Base-by-base conservation (phyloP, 441 rosid genomes). In the Brassica hybrid region DNA sequence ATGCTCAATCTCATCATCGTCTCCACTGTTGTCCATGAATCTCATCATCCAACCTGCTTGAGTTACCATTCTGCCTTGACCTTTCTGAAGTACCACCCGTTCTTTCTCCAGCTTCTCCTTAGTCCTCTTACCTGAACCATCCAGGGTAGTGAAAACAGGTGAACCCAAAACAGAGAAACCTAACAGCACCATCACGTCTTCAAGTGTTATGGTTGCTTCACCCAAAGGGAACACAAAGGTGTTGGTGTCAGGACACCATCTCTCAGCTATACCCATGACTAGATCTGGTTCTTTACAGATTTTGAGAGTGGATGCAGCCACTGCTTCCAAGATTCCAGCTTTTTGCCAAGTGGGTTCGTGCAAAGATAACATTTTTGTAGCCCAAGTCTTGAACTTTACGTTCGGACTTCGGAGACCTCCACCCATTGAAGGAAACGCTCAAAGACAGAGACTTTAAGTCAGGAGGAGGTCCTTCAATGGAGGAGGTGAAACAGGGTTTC, bases 31-130 rank as follows among this genome's bases (percentile, higher is more conserved):
- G 13, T 71, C 61, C 88, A 61, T 83, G 77, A 88, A 88, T 54
- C 67, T 80, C 70, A 3, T 11, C 65, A 80, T 72, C 94, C 94
- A 89, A 7, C 2, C 38, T 34, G 38, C 9, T 34, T 34, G 38
- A 34, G 38, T 34, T 34, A 34, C 38, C 38, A 7, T 34, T 6
- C 38, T 7, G 38, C 9, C 38, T 34, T 0, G 0, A 34, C 9
- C 8, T 34, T 34, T 34, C 38, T 34, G 8, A 34, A 34, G 38
- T 7, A 34, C 1, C 9, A 34, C 0, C 38, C 38, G 9, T 34
- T 34, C 38, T 34, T 0, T 7, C 38, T 34, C 9, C 8, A 34
- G 9, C 38, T 34, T 34, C 9, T 11, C 50, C 50, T 43, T 43
- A 10, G n/a, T 43, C 52, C 5, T 4, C 52, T 43, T 14, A 12